Percentiles rank a stretch among this genome's conserved stretches.
phyloP scores from a whole-genome alignment of 179 eudicot species.

The Beta corolliflora region DNA sequence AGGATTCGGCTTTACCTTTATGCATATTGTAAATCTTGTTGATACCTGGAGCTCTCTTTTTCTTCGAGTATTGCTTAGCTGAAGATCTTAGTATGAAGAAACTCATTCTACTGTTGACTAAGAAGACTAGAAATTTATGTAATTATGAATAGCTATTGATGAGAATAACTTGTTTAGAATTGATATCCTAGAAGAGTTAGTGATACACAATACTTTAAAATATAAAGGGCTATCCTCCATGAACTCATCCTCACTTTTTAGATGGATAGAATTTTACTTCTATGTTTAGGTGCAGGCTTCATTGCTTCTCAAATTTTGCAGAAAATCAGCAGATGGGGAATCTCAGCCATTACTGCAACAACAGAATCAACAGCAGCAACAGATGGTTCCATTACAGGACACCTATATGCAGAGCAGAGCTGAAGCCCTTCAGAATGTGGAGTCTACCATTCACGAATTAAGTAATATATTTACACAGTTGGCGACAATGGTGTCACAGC shows the following conservation, averaged over 20 bases:
- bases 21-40: background rate
- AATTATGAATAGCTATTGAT: background rate
- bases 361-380: constrained; percentile 77
- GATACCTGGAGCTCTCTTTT: background rate
- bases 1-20: no score
- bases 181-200: background rate
- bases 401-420: constrained; percentile 96
- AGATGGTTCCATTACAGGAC: constrained; percentile 87
- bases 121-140: background rate
- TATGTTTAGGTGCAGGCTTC: background rate
- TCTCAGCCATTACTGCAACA: constrained; percentile 79
- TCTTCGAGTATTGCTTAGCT: background rate
- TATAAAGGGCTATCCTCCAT: background rate
- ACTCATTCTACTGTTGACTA: background rate
- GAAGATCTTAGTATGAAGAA: background rate
- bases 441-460: constrained; percentile 93
- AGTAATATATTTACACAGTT: constrained; percentile 84
- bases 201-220: background rate
- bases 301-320: constrained; percentile 26
- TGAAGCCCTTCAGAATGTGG: constrained; percentile 97
- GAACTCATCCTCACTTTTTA: background rate
- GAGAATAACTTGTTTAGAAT: background rate
- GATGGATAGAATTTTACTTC: background rate
- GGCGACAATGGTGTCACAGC: constrained; percentile 96
- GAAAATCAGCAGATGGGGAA: constrained; percentile 76